Conservation (phyloP, 148 eudicot species). For the Polygonum maritimum region DNA sequence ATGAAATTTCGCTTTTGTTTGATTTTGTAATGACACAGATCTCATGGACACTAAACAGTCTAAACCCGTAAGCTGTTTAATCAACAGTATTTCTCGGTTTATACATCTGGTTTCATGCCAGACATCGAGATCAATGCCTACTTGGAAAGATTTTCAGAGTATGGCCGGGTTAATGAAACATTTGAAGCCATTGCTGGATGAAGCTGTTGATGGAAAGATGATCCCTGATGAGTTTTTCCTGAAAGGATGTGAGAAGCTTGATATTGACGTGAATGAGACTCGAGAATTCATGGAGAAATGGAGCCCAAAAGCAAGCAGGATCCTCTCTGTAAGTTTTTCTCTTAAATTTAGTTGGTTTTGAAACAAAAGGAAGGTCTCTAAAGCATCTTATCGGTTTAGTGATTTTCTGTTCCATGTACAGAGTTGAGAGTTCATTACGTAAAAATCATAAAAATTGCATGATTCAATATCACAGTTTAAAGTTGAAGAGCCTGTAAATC, state of each 20-base stretch:
- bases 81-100: slow-evolving; percentile 81
- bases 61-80: slow-evolving; percentile 51
- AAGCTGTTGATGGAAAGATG: slow-evolving; percentile 34
- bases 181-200: slow-evolving; percentile 62
- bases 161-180: slow-evolving; percentile 49
- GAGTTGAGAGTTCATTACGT: not conserved
- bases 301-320: slow-evolving; percentile 68
- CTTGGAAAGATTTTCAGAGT: slow-evolving; percentile 39
- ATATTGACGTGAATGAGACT: slow-evolving; percentile 60
- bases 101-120: slow-evolving; percentile 75
- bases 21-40: slow-evolving; percentile 25
- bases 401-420: not conserved
- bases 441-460: not conserved
- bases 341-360: not conserved
- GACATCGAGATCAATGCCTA: slow-evolving; percentile 46
- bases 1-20: not conserved
- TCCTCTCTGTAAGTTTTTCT: slow-evolving; percentile 52
- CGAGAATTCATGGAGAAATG: slow-evolving; percentile 78
- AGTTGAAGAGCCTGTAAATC: not conserved
- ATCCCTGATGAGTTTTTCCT: slow-evolving; percentile 40
- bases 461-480: not conserved
- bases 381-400: not conserved
- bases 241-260: slow-evolving; percentile 65
- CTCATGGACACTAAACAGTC: slow-evolving; percentile 63
- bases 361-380: not conserved